Percentiles rank a stretch among this genome's conserved stretches.
Evolutionary conservation across 345 rosid species (phyloP).

Genomic region (Eutrema japonicum): DNA sequence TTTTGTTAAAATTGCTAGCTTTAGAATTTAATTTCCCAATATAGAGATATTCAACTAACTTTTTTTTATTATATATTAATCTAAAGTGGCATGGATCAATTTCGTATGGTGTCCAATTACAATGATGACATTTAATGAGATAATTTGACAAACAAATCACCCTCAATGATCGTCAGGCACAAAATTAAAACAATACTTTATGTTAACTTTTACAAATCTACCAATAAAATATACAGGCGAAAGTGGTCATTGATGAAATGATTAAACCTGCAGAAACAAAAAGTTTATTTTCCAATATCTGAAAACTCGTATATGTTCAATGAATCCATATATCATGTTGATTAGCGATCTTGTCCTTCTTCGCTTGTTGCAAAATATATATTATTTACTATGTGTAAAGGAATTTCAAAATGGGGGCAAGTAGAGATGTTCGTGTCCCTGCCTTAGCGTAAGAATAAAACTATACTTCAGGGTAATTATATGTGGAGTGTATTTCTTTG

Average conservation of each 20-base stretch:
- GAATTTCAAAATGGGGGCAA: conserved; percentile 28
- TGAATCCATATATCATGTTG: conserved; percentile 35
- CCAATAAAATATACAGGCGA: conserved; percentile 9
- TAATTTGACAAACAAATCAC: conserved; percentile 28
- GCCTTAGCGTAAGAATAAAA: conserved; percentile 43
- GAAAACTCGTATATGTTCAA: conserved; percentile 38
- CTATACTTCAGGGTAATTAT: conserved; percentile 6
- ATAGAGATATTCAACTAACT: background rate
- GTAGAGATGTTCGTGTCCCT: conserved; percentile 37
- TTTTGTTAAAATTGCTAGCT: background rate
- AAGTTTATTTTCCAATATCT: conserved; percentile 1
- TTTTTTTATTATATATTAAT: background rate
- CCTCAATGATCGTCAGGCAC: conserved; percentile 31
- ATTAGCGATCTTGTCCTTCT: conserved; percentile 35
- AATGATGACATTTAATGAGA: conserved; percentile 17
- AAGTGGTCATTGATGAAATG: conserved; percentile 33
- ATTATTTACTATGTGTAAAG: conserved; percentile 10
- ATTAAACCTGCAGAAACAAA: conserved; percentile 5
- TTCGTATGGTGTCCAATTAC: conserved; percentile 3
- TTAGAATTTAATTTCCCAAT: background rate
- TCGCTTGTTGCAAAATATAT: conserved; percentile 22
- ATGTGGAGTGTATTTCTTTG: conserved; percentile 26
- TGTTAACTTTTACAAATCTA: conserved; percentile 32
- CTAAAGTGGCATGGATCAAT: conserved; percentile 1
- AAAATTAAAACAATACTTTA: conserved; percentile 18